A percentile compares a stretch with the other conserved stretches of the same genome.
phyloP scores from a whole-genome alignment of 129 eudicot species.

The Daucus carota region DNA sequence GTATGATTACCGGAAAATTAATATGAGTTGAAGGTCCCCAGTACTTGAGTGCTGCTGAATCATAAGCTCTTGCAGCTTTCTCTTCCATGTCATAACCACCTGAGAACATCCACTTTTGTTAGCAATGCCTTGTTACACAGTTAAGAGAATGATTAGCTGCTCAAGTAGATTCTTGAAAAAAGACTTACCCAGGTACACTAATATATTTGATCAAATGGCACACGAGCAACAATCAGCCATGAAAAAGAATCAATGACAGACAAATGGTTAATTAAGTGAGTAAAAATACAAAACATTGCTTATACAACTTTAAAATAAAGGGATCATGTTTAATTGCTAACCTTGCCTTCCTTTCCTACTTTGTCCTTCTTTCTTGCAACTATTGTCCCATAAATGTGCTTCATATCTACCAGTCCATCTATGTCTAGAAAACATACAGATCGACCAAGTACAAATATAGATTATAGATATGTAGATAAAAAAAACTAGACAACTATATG shows the following conservation, averaged over 20 bases:
- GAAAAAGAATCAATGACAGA: slow-evolving; percentile 12
- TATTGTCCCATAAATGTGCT: slow-evolving; percentile 93
- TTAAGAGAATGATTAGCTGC: background rate
- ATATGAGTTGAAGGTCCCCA: slow-evolving; percentile 97
- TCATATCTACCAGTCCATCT: slow-evolving; percentile 97
- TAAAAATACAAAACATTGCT: slow-evolving; percentile 12
- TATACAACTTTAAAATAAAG: background rate
- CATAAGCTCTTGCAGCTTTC: slow-evolving; percentile 94
- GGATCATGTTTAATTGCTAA: slow-evolving; percentile 18
- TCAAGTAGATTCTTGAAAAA: background rate
- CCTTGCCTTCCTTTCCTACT: slow-evolving; percentile 97
- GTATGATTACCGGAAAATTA: slow-evolving; percentile 58
- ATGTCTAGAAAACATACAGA: slow-evolving; percentile 41
- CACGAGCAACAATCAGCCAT: slow-evolving; percentile 24
- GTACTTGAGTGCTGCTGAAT: slow-evolving; percentile 88
- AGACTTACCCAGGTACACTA: slow-evolving; percentile 65
- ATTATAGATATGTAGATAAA: too few species aligned
- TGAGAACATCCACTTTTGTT: slow-evolving; percentile 7
- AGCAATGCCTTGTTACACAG: background rate
- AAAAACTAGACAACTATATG: background rate
- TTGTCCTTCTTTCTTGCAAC: slow-evolving; percentile 94
- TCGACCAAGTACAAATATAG: background rate
- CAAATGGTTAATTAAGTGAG: slow-evolving; percentile 12
- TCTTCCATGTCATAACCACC: slow-evolving; percentile 98
- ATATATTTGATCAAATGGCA: slow-evolving; percentile 2